Evolutionary conservation across 139 green algal species (phyloP).

Genomic region (Tetradesmus obliquus): DNA sequence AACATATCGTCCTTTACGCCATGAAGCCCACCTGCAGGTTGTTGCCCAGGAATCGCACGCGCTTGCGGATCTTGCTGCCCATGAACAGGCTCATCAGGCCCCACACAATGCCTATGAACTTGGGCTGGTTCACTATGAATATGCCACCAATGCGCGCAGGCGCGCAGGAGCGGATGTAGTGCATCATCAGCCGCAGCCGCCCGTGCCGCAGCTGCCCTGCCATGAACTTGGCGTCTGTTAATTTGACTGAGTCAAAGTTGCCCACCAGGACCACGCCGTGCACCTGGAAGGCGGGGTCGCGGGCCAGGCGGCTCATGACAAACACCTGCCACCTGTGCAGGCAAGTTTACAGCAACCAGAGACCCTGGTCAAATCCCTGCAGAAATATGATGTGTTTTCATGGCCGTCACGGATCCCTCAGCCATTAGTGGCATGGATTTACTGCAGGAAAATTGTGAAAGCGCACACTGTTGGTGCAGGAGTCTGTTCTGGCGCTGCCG

Average conservation of each 20-base stretch:
- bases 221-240: constrained; percentile 12
- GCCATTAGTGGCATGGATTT: too few relatives aligned
- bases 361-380: too few relatives aligned
- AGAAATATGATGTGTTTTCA: too few relatives aligned
- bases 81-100: constrained; percentile 9
- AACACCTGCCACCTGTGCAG: constrained; percentile 15
- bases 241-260: background rate
- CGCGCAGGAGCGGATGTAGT: background rate
- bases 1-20: too few relatives aligned
- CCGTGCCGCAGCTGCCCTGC: constrained; percentile 9
- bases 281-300: background rate
- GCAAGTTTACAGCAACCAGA: background rate
- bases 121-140: constrained; percentile 3
- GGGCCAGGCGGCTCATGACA: constrained; percentile 1
- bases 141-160: constrained; percentile 1
- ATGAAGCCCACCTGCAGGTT: background rate
- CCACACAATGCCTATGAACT: constrained; percentile 6
- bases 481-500: background rate
- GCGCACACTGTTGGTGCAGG: too few relatives aligned
- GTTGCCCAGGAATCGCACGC: constrained; percentile 4
- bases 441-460: too few relatives aligned
- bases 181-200: constrained; percentile 11
- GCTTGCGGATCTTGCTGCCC: background rate
- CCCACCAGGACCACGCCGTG: background rate
- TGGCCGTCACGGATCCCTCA: too few relatives aligned